These are phyloP conservation scores for Corylus heterophylla DNA, from an alignment of 306 rosid species.

Conservation along the genomic window DNA sequence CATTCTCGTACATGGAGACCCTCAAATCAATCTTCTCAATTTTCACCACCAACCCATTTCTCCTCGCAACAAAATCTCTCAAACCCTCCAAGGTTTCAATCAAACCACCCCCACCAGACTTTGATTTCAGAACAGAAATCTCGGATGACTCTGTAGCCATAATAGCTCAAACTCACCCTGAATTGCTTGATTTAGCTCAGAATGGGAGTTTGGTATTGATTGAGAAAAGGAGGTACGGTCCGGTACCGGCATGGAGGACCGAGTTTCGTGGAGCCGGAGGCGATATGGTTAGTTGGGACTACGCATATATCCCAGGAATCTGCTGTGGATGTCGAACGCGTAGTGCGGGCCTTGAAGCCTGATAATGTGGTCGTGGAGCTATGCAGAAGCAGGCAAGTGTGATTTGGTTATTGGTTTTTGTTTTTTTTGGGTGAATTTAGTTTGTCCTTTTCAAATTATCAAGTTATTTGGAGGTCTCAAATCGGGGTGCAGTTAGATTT, in stretches of 20 bases:
- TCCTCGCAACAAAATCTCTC: slow-evolving; percentile 19
- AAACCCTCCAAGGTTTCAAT: slow-evolving; percentile 53
- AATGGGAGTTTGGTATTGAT: slow-evolving; percentile 74
- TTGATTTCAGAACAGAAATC: slow-evolving; percentile 66
- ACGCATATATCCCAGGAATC: slow-evolving; percentile 62
- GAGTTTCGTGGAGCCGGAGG: slow-evolving; percentile 78
- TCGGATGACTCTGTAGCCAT: slow-evolving; percentile 48
- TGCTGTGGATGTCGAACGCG: slow-evolving; percentile 68
- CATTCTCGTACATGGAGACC: slow-evolving; percentile 48
- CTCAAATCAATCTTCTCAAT: slow-evolving; percentile 55
- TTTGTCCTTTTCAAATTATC: background rate
- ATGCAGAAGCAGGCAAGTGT: slow-evolving; percentile 85
- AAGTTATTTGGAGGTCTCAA: background rate
- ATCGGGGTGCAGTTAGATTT: background rate
- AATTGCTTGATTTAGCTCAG: slow-evolving; percentile 72
- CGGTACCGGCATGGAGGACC: slow-evolving; percentile 75
- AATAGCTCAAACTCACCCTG: slow-evolving; percentile 66
- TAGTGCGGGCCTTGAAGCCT: slow-evolving; percentile 59
- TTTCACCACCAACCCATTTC: slow-evolving; percentile 47
- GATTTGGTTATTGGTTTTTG: background rate
- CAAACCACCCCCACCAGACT: slow-evolving; percentile 68
- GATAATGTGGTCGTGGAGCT: slow-evolving; percentile 89
- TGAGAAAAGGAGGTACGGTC: slow-evolving; percentile 69
- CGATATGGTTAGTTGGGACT: slow-evolving; percentile 73
- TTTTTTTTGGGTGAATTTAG: background rate